Percentiles rank a stretch among this genome's conserved stretches.
These are phyloP conservation scores for Penicillium alfredii DNA, from an alignment of 495 filamentous ascomycete species.

Conservation along the genomic window DNA sequence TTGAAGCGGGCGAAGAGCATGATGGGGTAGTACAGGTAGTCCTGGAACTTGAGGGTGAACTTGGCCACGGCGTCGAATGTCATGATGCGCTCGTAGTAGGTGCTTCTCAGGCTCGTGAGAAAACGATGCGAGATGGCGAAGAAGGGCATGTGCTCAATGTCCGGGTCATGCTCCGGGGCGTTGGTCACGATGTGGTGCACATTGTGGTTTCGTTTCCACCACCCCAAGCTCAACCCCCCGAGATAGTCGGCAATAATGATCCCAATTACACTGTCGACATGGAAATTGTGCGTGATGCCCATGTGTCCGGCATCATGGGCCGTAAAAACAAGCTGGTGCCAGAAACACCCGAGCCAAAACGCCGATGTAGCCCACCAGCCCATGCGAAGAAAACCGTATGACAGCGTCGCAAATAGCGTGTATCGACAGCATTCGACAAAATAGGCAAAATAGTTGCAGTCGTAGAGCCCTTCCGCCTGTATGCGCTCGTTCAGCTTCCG, in stretches of 20 bases:
- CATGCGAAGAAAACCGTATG: slow-evolving; percentile 57
- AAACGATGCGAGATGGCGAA: slow-evolving; percentile 89
- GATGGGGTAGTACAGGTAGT: slow-evolving; percentile 83
- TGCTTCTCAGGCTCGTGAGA: slow-evolving; percentile 67
- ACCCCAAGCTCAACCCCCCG: slow-evolving; percentile 84
- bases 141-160: slow-evolving; percentile 95
- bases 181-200: slow-evolving; percentile 98
- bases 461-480: slow-evolving; percentile 66
- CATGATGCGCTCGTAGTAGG: slow-evolving; percentile 88
- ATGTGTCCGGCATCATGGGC: slow-evolving; percentile 97
- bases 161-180: slow-evolving; percentile 91
- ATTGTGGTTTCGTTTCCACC: slow-evolving; percentile 98
- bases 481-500: slow-evolving; percentile 66
- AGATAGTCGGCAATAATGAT: slow-evolving; percentile 88
- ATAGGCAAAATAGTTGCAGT: slow-evolving; percentile 84
- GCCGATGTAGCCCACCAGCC: slow-evolving; percentile 73
- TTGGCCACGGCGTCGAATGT: slow-evolving; percentile 71
- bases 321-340: slow-evolving; percentile 94
- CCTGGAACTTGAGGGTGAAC: slow-evolving; percentile 66
- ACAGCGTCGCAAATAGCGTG: slow-evolving; percentile 56
- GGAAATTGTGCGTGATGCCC: slow-evolving; percentile 90
- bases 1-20: slow-evolving; percentile 88
- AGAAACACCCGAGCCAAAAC: slow-evolving; percentile 74
- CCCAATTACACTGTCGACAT: slow-evolving; percentile 74
- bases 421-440: slow-evolving; percentile 73